Evolutionary conservation across 2,329 filamentous ascomycete species (phyloP).

Genomic region (Fusarium marasasianum): DNA sequence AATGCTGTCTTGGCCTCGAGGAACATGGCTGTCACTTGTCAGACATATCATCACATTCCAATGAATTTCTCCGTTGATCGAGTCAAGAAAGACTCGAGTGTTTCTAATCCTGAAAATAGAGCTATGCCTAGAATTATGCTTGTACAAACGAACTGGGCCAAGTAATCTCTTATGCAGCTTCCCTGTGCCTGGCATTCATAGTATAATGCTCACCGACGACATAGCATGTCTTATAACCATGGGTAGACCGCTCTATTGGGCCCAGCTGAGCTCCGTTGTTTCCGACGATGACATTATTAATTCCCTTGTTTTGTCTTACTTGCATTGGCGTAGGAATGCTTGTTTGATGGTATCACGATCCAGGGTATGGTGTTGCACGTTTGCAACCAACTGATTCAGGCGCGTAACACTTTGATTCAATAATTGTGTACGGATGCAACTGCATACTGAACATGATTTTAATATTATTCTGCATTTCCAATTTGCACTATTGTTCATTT

Average conservation of each 20-base stretch:
- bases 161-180: constrained; percentile 8
- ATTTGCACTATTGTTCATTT: background rate
- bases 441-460: background rate
- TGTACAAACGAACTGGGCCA: constrained; percentile 3
- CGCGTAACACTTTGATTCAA: background rate
- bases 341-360: background rate
- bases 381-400: background rate
- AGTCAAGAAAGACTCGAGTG: background rate
- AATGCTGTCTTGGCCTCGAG: constrained; percentile 13
- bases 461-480: background rate
- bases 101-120: constrained; percentile 5
- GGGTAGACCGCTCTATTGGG: constrained; percentile 7
- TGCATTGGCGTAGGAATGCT: background rate
- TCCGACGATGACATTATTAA: constrained; percentile 9
- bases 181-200: constrained; percentile 8
- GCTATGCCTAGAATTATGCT: background rate
- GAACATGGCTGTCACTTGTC: background rate
- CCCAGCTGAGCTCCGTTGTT: constrained; percentile 11
- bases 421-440: background rate
- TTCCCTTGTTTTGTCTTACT: background rate
- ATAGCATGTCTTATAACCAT: constrained; percentile 3
- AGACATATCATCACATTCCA: background rate
- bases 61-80: background rate
- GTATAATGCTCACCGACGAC: constrained; percentile 7
- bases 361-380: constrained; percentile 5